Base-by-base conservation (phyloP, 805 yeast species). In the Kuraishia floccosa region DNA sequence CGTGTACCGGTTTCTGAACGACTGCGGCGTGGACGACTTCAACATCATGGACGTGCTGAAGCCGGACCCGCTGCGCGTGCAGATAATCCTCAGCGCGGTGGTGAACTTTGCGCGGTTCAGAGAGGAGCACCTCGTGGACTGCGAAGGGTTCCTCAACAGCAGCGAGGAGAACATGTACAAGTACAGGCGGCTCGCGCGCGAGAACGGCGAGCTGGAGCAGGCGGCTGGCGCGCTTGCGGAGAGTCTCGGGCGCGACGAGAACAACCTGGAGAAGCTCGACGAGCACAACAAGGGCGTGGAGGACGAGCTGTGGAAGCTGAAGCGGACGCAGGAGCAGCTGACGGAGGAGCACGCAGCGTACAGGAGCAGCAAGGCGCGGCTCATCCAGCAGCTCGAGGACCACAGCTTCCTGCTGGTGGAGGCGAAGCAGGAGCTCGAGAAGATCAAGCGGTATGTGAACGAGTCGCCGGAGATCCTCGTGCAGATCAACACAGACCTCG, bases 71-170 rank as follows among this genome's bases (percentile, higher is more conserved):
- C 53, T 50, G 24, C 60, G 94, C 35, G 62, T 72, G 1, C 58
- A 74, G 38, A 58, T 89, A 28, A 62, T 84, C 14, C 52, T 85
- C 17, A 83, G 94, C 47, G 91, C 91, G 1, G 74, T 85, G 30
- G 80, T 85, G 15, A 86, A 86, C 49, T 86, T 72, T 60, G 93
- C 93, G 1, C 58, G 89, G 34, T 85, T 81, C 45, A 65, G 94
- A 40, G 93, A 83, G 42, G 84, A 76, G 39, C 75, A 81, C 36
- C 68, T 76, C 49, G 65, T 61, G 16, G 86, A 79, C 40, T 76
- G 81, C 44, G 84, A 76, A 37, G 69, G 68, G 17, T 56, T 80
- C 17, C 71, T 78, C 18, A 56, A 63, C 5, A 58, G 63, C 27
- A 68, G 75, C 36, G 80, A 76, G 31, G 46, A 58, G 8, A 54